A percentile compares a stretch with the other conserved stretches of the same genome.
Conservation (phyloP, 2,329 filamentous ascomycete genomes). For the Trichoderma sp. region DNA sequence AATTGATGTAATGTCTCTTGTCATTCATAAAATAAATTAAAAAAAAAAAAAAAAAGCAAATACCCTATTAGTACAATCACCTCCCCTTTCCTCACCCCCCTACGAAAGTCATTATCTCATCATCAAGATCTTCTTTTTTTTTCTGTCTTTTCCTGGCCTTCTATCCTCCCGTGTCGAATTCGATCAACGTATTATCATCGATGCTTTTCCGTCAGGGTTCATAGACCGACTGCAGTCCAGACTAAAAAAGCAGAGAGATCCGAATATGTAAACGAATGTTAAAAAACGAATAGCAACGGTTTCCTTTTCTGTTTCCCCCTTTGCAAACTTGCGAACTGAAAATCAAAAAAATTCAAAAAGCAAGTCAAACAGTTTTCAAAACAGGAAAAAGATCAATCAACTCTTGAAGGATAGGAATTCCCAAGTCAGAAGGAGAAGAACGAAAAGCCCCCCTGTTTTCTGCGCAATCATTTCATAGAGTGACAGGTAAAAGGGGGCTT, state of each 20-base stretch:
- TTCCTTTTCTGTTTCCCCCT: not conserved
- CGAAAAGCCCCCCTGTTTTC: not conserved
- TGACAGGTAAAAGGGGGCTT: not conserved
- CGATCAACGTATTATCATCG: not conserved
- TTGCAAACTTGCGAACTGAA: not conserved
- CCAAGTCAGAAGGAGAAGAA: not conserved
- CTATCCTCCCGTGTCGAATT: not conserved
- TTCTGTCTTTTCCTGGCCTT: not conserved
- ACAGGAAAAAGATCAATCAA: not conserved
- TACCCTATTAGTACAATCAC: slow-evolving; percentile 22
- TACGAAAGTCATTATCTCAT: slow-evolving; percentile 15
- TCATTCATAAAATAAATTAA: slow-evolving; percentile 19
- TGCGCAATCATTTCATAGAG: not conserved
- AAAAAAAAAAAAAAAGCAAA: not conserved
- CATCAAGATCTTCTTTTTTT: not conserved
- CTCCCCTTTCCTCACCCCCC: not conserved
- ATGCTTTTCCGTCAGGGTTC: not conserved
- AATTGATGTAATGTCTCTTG: slow-evolving; percentile 26
- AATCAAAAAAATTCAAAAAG: slow-evolving; percentile 21
- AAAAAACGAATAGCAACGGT: not conserved
- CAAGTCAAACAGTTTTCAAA: slow-evolving; percentile 1
- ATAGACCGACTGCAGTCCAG: not conserved
- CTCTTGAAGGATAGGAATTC: not conserved
- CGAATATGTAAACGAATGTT: slow-evolving; percentile 17
- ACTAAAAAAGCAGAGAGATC: not conserved